Percentiles rank a stretch among this genome's conserved stretches.
Evolutionary conservation across 2,329 filamentous ascomycete species (phyloP).

Genomic region (Diplodia mutila): DNA sequence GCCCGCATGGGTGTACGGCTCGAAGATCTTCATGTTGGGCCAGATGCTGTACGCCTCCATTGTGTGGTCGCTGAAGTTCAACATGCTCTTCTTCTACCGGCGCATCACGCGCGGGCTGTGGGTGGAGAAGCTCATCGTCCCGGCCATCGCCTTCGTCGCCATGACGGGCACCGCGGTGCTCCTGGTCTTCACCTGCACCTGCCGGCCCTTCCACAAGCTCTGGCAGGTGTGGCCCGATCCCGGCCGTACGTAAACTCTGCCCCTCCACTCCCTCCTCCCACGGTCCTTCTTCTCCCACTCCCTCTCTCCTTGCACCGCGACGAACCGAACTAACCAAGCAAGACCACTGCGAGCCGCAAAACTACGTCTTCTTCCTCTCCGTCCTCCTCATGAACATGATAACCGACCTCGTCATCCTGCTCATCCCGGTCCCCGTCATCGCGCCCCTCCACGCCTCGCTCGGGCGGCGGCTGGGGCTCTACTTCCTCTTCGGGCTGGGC

Average conservation of each 20-base stretch:
- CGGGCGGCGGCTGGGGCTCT: constrained; percentile 37
- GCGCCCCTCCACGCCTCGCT: constrained; percentile 35
- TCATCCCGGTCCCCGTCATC: constrained; percentile 43
- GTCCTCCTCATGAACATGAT: constrained; percentile 42
- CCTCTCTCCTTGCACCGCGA: too few relatives aligned
- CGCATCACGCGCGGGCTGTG: constrained; percentile 43
- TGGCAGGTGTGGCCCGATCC: constrained; percentile 47
- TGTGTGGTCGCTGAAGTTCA: constrained; percentile 48
- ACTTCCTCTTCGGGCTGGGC: constrained; percentile 40
- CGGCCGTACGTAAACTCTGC: constrained; percentile 44
- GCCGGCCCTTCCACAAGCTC: constrained; percentile 40
- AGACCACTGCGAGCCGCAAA: constrained; percentile 41
- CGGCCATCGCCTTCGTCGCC: constrained; percentile 38
- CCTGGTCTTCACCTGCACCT: constrained; percentile 33
- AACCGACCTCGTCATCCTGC: constrained; percentile 42
- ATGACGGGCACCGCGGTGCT: constrained; percentile 34
- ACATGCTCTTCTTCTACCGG: constrained; percentile 48
- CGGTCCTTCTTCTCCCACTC: too few relatives aligned
- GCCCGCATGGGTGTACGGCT: neutral
- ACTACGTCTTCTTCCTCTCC: constrained; percentile 36
- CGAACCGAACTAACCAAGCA: too few relatives aligned
- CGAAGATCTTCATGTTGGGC: constrained; percentile 4
- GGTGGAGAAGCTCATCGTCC: constrained; percentile 44
- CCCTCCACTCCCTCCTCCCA: too few relatives aligned
- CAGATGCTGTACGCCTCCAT: constrained; percentile 38